phyloP scores from a whole-genome alignment of 352 stramenopile genomes.

The Pythium biforme region DNA sequence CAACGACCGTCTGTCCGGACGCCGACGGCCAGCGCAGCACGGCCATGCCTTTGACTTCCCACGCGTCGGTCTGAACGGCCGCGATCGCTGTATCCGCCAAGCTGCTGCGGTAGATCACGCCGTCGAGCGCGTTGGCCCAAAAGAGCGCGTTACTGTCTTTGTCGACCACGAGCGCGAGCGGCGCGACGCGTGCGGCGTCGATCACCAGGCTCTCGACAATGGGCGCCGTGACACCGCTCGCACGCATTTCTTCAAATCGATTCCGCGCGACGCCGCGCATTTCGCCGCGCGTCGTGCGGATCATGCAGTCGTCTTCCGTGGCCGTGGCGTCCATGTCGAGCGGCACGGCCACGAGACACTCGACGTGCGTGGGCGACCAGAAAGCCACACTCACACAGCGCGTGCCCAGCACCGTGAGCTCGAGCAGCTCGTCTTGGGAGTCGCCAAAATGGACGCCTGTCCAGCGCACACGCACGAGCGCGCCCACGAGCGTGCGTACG shows the following conservation, averaged over 20 bases:
- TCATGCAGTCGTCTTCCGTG: slow-evolving; percentile 41
- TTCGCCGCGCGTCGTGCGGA: slow-evolving; percentile 41
- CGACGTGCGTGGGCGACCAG: slow-evolving; percentile 41
- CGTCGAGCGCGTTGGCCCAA: slow-evolving; percentile 71
- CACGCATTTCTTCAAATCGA: slow-evolving; percentile 52
- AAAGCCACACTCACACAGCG: slow-evolving; percentile 42
- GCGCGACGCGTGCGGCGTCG: slow-evolving; percentile 30
- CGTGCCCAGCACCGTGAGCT: slow-evolving; percentile 39
- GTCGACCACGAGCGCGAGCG: slow-evolving; percentile 48
- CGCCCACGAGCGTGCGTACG: slow-evolving; percentile 28
- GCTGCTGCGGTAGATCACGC: slow-evolving; percentile 59
- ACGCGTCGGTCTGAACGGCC: slow-evolving; percentile 40
- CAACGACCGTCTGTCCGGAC: neutral
- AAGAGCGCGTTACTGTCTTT: slow-evolving; percentile 42
- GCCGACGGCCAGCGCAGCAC: slow-evolving; percentile 17
- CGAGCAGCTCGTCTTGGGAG: slow-evolving; percentile 28
- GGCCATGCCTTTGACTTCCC: slow-evolving; percentile 53
- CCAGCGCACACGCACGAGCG: slow-evolving; percentile 48
- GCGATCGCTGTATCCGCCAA: slow-evolving; percentile 42
- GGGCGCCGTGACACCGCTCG: slow-evolving; percentile 39
- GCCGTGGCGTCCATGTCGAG: slow-evolving; percentile 9
- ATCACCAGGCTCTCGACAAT: slow-evolving; percentile 56
- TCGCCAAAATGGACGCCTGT: slow-evolving; percentile 53
- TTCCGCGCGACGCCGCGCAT: slow-evolving; percentile 47
- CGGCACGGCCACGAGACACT: slow-evolving; percentile 59